These are phyloP conservation scores for Candida tetrigidarum DNA, from an alignment of 1,139 yeast species.

Conservation along the genomic window DNA sequence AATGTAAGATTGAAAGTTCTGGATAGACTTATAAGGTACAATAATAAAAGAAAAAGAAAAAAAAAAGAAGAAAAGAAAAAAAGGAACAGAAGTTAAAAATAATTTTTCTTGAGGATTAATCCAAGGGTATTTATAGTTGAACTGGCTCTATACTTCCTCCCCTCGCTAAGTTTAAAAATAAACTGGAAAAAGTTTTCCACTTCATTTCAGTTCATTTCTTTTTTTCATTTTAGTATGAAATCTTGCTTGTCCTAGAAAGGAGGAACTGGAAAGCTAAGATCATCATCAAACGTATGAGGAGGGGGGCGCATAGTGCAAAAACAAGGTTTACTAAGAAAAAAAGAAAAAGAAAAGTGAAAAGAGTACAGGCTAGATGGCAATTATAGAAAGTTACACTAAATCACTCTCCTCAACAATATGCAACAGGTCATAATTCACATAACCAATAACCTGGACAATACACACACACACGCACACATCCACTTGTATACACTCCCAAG, in stretches of 20 bases:
- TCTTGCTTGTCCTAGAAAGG: background rate
- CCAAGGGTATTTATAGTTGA: constrained; percentile 3
- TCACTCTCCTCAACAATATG: background rate
- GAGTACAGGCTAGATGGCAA: too few species aligned
- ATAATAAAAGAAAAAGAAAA: constrained; percentile 5
- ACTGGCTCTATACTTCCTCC: too few species aligned
- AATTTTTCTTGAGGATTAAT: background rate
- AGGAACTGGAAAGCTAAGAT: background rate
- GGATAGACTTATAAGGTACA: background rate
- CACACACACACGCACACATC: background rate
- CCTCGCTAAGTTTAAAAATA: too few species aligned
- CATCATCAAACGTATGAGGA: background rate
- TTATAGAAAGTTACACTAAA: background rate
- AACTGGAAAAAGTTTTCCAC: too few species aligned
- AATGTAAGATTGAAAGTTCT: constrained; percentile 4
- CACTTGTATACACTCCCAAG: background rate
- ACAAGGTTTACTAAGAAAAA: too few species aligned
- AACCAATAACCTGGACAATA: background rate
- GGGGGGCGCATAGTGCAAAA: too few species aligned
- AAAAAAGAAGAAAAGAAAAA: constrained; percentile 19
- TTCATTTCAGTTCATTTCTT: too few species aligned
- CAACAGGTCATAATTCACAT: background rate
- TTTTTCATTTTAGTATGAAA: too few species aligned
- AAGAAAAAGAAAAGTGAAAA: background rate
- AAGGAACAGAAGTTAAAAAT: constrained; percentile 14